Conservation (phyloP, 2,329 filamentous ascomycete genomes). For the Catunica adiposa region DNA sequence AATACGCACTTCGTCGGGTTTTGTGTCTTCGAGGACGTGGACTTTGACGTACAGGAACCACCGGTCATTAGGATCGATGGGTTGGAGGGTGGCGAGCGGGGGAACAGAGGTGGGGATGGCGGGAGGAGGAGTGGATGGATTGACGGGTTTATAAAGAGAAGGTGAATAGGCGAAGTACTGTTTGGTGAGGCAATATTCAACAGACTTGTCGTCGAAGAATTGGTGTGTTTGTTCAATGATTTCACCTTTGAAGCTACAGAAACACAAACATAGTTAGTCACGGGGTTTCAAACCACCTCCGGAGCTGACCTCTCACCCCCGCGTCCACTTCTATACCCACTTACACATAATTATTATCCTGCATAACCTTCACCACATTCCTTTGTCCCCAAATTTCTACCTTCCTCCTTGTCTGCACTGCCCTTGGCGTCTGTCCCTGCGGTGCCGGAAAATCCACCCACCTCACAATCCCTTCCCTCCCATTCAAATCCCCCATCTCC, state of each 20-base stretch:
- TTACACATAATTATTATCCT: conserved; percentile 37
- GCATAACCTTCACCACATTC: conserved; percentile 31
- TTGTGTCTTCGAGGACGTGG: conserved; percentile 38
- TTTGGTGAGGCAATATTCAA: conserved; percentile 36
- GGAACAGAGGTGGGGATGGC: conserved; percentile 24
- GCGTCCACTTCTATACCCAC: conserved; percentile 15
- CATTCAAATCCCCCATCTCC: background rate
- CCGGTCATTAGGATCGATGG: conserved; percentile 30
- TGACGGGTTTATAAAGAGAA: conserved; percentile 17
- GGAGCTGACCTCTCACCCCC: too few relatives aligned
- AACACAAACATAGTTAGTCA: conserved; percentile 1
- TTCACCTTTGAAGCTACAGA: conserved; percentile 33
- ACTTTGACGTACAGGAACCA: conserved; percentile 41
- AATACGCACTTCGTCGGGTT: conserved; percentile 40
- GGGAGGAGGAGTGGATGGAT: conserved; percentile 11
- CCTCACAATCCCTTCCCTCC: conserved; percentile 29
- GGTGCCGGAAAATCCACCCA: conserved; percentile 48
- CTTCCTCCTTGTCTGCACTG: conserved; percentile 36
- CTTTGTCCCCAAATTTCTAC: conserved; percentile 38
- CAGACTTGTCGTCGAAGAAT: conserved; percentile 31
- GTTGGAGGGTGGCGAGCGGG: conserved; percentile 29
- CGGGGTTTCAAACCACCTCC: background rate
- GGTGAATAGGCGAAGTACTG: conserved; percentile 27
- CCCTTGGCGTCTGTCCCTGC: conserved; percentile 27
- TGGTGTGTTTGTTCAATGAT: conserved; percentile 35